Conservation (phyloP, 306 rosid genomes). For the Castanea crenata region DNA sequence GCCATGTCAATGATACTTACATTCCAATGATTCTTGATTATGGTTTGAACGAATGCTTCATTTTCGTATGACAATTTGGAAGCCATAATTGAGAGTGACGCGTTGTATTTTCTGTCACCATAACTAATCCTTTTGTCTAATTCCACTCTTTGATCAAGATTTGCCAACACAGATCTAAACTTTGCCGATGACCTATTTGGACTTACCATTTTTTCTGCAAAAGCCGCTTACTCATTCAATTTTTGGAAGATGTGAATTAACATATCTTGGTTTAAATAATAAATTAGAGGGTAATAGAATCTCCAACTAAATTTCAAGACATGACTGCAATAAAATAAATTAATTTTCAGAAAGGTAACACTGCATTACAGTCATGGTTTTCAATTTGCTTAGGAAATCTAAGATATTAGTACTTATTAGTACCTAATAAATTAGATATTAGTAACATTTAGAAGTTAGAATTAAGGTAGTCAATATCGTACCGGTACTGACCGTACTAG, state of each 20-base stretch:
- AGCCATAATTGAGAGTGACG: conserved; percentile 37
- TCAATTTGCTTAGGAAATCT: too few species aligned
- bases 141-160: conserved; percentile 33
- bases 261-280: not conserved
- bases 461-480: too few species aligned
- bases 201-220: conserved; percentile 27
- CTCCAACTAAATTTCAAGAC: too few species aligned
- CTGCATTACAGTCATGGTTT: too few species aligned
- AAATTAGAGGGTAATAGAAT: not conserved
- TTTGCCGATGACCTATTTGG: conserved; percentile 28
- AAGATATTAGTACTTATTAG: too few species aligned
- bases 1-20: conserved; percentile 16
- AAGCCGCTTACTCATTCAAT: not conserved
- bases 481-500: too few species aligned
- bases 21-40: conserved; percentile 23
- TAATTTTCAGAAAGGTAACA: too few species aligned
- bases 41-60: conserved; percentile 11
- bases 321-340: too few species aligned
- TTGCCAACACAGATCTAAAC: conserved; percentile 16
- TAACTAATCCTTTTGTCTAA: conserved; percentile 26
- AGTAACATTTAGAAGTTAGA: too few species aligned
- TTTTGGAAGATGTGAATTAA: not conserved
- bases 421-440: too few species aligned
- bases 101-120: conserved; percentile 25
- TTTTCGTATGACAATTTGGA: conserved; percentile 45